Evolutionary conservation across 176 grass and related monocot genomes (phyloP).

Genomic region (Ensete glaucum): DNA sequence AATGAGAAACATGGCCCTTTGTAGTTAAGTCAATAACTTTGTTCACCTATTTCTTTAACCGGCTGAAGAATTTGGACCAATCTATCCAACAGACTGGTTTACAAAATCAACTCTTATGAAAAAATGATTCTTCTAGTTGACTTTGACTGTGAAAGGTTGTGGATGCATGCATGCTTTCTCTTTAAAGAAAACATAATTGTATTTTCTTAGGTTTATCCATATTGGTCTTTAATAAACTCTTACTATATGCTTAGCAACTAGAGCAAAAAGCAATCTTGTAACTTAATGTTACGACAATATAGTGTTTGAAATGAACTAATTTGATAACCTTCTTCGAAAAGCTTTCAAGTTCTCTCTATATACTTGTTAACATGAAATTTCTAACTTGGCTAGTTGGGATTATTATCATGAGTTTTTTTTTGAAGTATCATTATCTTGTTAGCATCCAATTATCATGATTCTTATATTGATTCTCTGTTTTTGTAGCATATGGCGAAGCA

Average conservation of each 20-base stretch:
- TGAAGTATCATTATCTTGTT: background rate
- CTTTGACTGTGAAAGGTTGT: background rate
- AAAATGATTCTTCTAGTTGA: background rate
- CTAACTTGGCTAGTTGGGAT: constrained; percentile 2
- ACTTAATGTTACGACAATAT: background rate
- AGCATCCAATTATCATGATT: background rate
- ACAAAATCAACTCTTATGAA: background rate
- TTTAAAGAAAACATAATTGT: background rate
- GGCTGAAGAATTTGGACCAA: background rate
- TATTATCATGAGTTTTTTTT: background rate
- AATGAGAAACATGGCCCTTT: background rate
- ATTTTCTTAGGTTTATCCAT: background rate
- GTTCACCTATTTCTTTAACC: background rate
- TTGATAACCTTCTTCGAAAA: background rate
- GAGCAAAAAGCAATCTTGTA: background rate
- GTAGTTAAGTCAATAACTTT: background rate
- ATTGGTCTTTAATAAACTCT: too few species aligned
- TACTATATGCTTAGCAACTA: background rate
- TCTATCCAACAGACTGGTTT: background rate
- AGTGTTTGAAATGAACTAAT: background rate
- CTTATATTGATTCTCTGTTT: constrained; percentile 12
- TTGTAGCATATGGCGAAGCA: constrained; percentile 90
- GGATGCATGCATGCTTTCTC: background rate
- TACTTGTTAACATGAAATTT: background rate
- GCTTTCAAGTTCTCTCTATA: background rate